Base-by-base conservation (phyloP, 495 filamentous ascomycete species). In the Cairneyella variabilis region DNA sequence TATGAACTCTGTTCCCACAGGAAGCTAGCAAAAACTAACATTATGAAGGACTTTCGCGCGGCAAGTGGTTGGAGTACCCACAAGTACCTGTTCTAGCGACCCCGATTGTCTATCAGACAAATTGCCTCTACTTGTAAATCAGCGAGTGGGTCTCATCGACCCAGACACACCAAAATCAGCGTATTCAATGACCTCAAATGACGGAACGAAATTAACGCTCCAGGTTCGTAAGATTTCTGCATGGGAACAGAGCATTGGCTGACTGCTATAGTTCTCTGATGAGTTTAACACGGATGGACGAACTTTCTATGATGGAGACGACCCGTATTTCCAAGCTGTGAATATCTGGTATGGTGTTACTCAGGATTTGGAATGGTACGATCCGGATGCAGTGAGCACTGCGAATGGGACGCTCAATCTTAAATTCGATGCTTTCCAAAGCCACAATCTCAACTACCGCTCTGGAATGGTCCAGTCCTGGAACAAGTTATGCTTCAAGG, bases 271-370 rank as follows among this genome's bases (percentile, higher is more conserved):
- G 80, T 91, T 89, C 57, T 90, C 87, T 1, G 88, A 91, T 53
- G 88, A 90, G 58, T 91, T 91, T 63, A 87, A 88, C 54, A 78
- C 65, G 14, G 76, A 80, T 42, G 84, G 84, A 9, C 75, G 87
- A 41, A 85, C 83, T 3, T 90, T 91, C 60, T 91, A 86, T 61
- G 76, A 80, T 34, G 83, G 78, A 18, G 87, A 91, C 60, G 87
- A 90, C 60, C 79, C 87, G 0, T 90, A 77, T 61, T 88, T 80
- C 61, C 74, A 83, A 63, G 87, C 73, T 2, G 77, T 88, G 38
- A 81, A 91, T 64, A 59, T 89, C n/a, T 89, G 88, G 85, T 91
- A 90, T 65, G 86, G 86, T 56, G 85, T 86, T 42, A 90, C 86
- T 3, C 72, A 81, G 59, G 86, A 91, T 73, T 65, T 89, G 34